These are phyloP conservation scores for Penicillium tannophilum DNA, from an alignment of 495 filamentous ascomycete species.

Conservation along the genomic window DNA sequence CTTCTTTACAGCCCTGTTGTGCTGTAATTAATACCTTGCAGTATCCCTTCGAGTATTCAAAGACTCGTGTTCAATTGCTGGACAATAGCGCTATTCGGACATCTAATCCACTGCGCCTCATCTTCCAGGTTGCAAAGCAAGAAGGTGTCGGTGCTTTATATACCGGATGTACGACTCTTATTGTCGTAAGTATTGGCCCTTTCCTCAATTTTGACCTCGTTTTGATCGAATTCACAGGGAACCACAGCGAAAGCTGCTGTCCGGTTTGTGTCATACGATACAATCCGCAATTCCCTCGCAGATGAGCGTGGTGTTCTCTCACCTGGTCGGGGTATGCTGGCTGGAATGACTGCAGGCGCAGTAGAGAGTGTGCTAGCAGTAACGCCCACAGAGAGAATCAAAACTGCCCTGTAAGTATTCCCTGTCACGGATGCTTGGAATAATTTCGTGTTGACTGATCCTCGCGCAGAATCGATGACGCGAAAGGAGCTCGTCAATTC, in stretches of 20 bases:
- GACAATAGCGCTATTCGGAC: constrained; percentile 42
- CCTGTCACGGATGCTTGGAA: neutral
- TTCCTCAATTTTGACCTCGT: neutral
- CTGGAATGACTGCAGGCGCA: constrained; percentile 64
- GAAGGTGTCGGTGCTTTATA: constrained; percentile 62
- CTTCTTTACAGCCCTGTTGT: neutral
- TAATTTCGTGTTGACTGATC: constrained; percentile 4
- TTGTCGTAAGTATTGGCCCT: constrained; percentile 37
- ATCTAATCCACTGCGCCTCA: constrained; percentile 57
- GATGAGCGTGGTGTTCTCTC: constrained; percentile 60
- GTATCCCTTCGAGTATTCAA: constrained; percentile 72
- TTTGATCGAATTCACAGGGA: constrained; percentile 29
- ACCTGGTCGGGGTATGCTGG: constrained; percentile 55
- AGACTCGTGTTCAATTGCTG: constrained; percentile 63
- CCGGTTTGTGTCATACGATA: constrained; percentile 66
- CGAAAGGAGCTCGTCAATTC: constrained; percentile 53
- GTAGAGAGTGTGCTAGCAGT: constrained; percentile 61
- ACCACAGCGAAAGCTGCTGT: constrained; percentile 68
- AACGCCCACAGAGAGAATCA: constrained; percentile 67
- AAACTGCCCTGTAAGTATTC: constrained; percentile 56
- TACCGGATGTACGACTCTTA: constrained; percentile 63
- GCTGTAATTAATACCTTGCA: constrained; percentile 15
- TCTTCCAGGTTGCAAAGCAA: constrained; percentile 47
- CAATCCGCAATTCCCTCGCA: constrained; percentile 60
- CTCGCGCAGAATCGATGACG: constrained; percentile 61